Evolutionary conservation across 1,139 yeast genomes (phyloP).

Genomic region (Saccharomyces hybrid): DNA sequence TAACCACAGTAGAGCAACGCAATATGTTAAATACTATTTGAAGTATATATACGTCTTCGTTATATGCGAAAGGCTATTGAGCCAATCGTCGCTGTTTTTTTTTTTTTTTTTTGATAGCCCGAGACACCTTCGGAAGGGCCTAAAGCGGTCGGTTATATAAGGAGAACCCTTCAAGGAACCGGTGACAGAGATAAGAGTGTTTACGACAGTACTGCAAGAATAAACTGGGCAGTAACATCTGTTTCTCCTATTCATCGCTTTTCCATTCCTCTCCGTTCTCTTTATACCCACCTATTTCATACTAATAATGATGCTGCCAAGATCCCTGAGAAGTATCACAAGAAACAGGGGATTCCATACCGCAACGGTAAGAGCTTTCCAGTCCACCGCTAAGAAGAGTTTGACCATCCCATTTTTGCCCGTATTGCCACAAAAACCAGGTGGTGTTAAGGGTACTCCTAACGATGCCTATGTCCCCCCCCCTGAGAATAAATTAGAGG

Average conservation of each 20-base stretch:
- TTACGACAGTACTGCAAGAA: no score
- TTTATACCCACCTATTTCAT: not conserved
- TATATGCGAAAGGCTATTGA: not conserved
- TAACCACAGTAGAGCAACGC: not conserved
- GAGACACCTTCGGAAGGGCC: not conserved
- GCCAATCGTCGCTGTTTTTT: not conserved
- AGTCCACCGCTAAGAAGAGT: constrained; percentile 28
- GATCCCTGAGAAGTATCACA: not conserved
- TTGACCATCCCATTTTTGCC: constrained; percentile 39
- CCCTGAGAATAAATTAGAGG: constrained; percentile 45
- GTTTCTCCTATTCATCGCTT: no score
- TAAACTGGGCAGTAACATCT: no score
- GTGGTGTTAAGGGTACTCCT: constrained; percentile 64
- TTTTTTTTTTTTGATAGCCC: not conserved
- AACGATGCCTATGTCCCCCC: constrained; percentile 69
- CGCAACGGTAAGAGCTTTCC: constrained; percentile 21
- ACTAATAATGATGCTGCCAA: not conserved
- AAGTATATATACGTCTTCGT: not conserved
- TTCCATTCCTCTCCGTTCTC: no score
- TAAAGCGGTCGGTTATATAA: not conserved
- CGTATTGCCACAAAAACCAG: constrained; percentile 68
- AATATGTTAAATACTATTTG: not conserved
- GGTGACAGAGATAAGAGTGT: no score
- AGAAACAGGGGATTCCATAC: constrained; percentile 2
- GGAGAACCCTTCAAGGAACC: not conserved